A percentile compares a stretch with the other conserved stretches of the same genome.
phyloP scores from a whole-genome alignment of 2,329 filamentous ascomycete species.

The Neofusicoccum kwambonambiense region DNA sequence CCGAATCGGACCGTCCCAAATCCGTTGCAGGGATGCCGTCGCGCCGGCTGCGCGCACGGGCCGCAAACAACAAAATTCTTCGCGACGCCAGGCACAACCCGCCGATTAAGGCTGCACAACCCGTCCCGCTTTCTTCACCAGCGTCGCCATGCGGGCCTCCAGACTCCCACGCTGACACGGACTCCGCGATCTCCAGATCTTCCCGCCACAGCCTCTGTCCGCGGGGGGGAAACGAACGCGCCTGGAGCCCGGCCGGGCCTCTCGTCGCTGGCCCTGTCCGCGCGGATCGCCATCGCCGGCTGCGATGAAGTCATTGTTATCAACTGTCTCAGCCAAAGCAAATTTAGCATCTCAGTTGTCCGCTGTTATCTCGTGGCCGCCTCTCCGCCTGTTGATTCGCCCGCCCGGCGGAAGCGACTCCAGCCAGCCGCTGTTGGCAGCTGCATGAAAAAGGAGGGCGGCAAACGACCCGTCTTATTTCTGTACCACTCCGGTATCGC shows the following conservation, averaged over 20 bases:
- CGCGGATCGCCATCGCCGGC: not conserved
- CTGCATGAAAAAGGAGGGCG: slow-evolving; percentile 4
- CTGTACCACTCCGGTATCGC: slow-evolving; percentile 1
- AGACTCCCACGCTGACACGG: slow-evolving; percentile 4
- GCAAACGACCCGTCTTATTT: not conserved
- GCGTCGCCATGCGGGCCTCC: slow-evolving; percentile 6
- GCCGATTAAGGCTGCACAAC: not conserved
- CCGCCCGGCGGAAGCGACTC: not conserved
- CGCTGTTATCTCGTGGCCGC: not conserved
- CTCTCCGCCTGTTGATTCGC: not conserved
- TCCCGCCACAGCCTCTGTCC: not conserved
- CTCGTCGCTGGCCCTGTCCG: not conserved
- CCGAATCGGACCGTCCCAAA: slow-evolving; percentile 6
- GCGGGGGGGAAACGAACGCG: not conserved
- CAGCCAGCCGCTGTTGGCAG: not conserved
- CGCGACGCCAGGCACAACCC: slow-evolving; percentile 14
- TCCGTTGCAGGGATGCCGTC: not conserved
- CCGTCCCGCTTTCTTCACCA: not conserved
- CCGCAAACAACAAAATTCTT: not conserved
- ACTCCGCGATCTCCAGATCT: slow-evolving; percentile 1
- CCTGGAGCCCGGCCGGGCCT: not conserved
- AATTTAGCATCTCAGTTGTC: not conserved
- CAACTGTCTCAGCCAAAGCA: slow-evolving; percentile 3
- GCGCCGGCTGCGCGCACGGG: not conserved
- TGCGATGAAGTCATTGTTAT: not conserved